Conservation (phyloP, 192 early-diverging fungal species). For the Phycomyces nitens region DNA sequence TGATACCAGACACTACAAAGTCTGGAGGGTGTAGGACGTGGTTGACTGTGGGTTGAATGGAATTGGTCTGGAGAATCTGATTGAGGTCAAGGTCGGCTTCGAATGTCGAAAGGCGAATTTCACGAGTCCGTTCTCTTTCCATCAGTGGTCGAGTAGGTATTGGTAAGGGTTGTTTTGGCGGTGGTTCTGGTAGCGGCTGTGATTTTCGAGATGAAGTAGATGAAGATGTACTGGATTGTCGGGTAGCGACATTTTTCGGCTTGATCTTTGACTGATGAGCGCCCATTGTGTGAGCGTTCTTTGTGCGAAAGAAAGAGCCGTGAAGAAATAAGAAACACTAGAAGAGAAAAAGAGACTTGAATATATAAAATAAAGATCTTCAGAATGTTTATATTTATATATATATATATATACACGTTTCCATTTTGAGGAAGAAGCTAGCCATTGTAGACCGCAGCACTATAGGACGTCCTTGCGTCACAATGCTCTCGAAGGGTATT, state of each 20-base stretch:
- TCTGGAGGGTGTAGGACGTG: not conserved
- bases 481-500: too few relatives aligned
- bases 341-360: too few relatives aligned
- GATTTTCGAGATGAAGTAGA: not conserved
- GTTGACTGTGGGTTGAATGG: not conserved
- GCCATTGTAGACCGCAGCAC: too few relatives aligned
- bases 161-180: not conserved
- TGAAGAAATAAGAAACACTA: not conserved
- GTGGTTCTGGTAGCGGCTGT: not conserved
- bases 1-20: not conserved
- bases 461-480: too few relatives aligned
- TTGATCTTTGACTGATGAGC: not conserved
- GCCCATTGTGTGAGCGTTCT: conserved; percentile 1
- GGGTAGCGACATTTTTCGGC: not conserved
- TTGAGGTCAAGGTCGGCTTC: not conserved
- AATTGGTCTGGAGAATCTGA: not conserved
- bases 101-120: not conserved
- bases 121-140: not conserved
- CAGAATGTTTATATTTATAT: too few relatives aligned
- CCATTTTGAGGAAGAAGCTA: too few relatives aligned
- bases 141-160: not conserved
- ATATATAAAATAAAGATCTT: too few relatives aligned
- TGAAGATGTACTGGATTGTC: not conserved
- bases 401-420: too few relatives aligned
- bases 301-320: not conserved